A percentile compares a stretch with the other conserved stretches of the same genome.
Evolutionary conservation across 2,329 filamentous ascomycete species (phyloP).

Genomic region (Endoconidiophora polonica): DNA sequence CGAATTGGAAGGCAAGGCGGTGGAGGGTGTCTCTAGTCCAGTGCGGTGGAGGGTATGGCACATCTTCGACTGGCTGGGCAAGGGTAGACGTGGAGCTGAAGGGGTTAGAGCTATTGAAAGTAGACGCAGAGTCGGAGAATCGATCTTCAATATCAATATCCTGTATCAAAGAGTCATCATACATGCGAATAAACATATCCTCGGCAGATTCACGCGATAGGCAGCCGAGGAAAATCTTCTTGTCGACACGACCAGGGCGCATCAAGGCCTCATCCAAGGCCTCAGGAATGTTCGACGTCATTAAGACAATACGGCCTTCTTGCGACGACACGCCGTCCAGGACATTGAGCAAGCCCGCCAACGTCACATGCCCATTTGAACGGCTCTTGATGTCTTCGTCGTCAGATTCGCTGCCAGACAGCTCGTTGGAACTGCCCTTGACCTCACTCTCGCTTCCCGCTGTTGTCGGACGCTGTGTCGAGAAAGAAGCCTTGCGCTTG

Average conservation of each 20-base stretch:
- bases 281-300: slow-evolving; percentile 67
- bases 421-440: not conserved
- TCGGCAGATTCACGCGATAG: slow-evolving; percentile 36
- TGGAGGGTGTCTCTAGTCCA: slow-evolving; percentile 4
- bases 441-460: slow-evolving; percentile 1
- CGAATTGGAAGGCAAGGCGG: slow-evolving; percentile 24
- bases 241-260: slow-evolving; percentile 55
- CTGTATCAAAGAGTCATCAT: slow-evolving; percentile 17
- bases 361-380: slow-evolving; percentile 24
- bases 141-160: slow-evolving; percentile 2
- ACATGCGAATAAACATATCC: slow-evolving; percentile 46
- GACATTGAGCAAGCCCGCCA: slow-evolving; percentile 66
- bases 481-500: slow-evolving; percentile 11
- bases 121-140: slow-evolving; percentile 5
- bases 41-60: not conserved
- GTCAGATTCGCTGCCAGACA: slow-evolving; percentile 14
- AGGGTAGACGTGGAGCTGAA: not conserved
- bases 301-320: slow-evolving; percentile 63
- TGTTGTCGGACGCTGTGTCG: not conserved
- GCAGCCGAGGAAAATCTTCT: slow-evolving; percentile 47
- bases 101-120: not conserved
- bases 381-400: slow-evolving; percentile 16
- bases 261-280: slow-evolving; percentile 58
- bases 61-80: not conserved
- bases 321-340: slow-evolving; percentile 70